These are phyloP conservation scores for Zalaria obscura DNA, from an alignment of 2,329 filamentous ascomycete species.

Conservation along the genomic window DNA sequence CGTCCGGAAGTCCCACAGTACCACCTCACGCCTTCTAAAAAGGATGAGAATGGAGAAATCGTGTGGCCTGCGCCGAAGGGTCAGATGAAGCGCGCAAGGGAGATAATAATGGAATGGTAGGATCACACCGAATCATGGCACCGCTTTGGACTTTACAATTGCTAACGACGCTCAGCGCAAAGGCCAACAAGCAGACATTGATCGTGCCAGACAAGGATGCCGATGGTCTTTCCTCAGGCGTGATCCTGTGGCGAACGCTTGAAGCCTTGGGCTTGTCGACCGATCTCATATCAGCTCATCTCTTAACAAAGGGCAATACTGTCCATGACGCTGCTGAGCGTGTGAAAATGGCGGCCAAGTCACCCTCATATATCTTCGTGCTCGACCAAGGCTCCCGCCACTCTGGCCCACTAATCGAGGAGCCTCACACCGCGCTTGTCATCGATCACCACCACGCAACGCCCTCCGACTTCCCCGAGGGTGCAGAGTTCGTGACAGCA, in stretches of 20 bases:
- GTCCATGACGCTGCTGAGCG: constrained; percentile 43
- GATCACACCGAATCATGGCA: constrained; percentile 3
- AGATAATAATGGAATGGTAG: constrained; percentile 46
- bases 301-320: constrained; percentile 44
- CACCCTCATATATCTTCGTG: constrained; percentile 46
- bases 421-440: constrained; percentile 37
- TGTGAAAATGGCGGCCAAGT: constrained; percentile 32
- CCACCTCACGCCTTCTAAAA: constrained; percentile 26
- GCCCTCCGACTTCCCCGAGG: constrained; percentile 43
- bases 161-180: constrained; percentile 26
- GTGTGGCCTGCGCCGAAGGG: constrained; percentile 48
- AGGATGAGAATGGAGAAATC: constrained; percentile 30
- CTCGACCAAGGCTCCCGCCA: constrained; percentile 50
- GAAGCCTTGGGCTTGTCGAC: constrained; percentile 41
- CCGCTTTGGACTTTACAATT: not conserved
- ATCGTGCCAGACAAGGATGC: constrained; percentile 58
- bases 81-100: constrained; percentile 41
- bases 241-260: constrained; percentile 47
- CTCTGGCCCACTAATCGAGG: constrained; percentile 38
- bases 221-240: constrained; percentile 50
- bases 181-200: constrained; percentile 36
- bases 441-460: constrained; percentile 50
- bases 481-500: constrained; percentile 43
- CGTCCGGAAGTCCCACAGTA: constrained; percentile 27
- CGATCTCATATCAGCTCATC: constrained; percentile 41